Evolutionary conservation across 2,329 filamentous ascomycete genomes (phyloP), one percentile per base, ranked within the genome.

Genomic region (Chrysoporthe cubensis): DNA sequence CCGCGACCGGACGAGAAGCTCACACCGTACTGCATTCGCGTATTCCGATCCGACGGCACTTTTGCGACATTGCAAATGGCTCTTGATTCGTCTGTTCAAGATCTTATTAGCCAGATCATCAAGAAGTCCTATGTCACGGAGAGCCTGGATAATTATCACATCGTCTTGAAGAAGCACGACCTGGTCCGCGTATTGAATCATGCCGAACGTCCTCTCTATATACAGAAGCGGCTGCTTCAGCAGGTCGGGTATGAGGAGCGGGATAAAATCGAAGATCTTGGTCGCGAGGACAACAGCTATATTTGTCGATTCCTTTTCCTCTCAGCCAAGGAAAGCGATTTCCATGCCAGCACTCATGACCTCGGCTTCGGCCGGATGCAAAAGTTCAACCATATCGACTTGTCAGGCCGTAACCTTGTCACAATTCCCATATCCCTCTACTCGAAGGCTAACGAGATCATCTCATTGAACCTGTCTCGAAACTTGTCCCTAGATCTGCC

Each of bases 281-380:
- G 96, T 40, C 89, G 96, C 67, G 96, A 99, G 78, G 96, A 99
- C 81, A 97, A 98, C 78, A 96, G 94, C 76, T 99, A 98, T 74
- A 86, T 99, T 14, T 97, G 94, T 76, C 92, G 96, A 6, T 98
- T 99, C 80, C 93, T 96, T 69, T 99, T 99, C 79, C 83, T 97
- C 68, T 94, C 95, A 18, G 91, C 92, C 26, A 92, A 95, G 74
- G 91, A 97, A 77, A 94, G 90, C 76, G 93, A 94, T 61, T 94
- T 87, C 74, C 88, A 90, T 71, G 85, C 90, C 56, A 88, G 86
- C 69, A 83, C 92, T 34, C 91, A 94, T 71, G 95, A 98, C 74
- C 87, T 94, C 62, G 91, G 91, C 37, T 88, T 96, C 71, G 89
- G 87, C 75, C 94, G 93, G 75, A 88, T 91, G 77, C 91, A 94